Evolutionary conservation across 768 basidiomycete genomes (phyloP).

Genomic region (Rhodotorula diobovata): DNA sequence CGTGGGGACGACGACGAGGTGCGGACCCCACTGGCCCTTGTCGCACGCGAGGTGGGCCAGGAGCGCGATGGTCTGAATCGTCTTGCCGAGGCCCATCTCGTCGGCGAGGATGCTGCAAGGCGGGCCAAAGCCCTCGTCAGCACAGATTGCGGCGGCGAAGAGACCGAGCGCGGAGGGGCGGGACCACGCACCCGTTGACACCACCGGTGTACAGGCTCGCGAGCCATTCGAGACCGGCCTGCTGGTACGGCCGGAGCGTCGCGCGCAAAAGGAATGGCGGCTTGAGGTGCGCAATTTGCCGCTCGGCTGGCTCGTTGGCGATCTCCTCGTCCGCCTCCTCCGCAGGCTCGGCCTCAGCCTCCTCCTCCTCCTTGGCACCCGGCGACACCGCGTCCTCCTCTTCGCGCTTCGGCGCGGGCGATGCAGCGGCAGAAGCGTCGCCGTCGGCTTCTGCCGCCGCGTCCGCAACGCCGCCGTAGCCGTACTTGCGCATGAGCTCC

Average conservation of each 20-base stretch:
- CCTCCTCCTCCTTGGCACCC: constrained; percentile 2
- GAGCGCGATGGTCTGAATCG: constrained; percentile 91
- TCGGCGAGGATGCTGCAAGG: constrained; percentile 22
- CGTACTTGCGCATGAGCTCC: constrained; percentile 39
- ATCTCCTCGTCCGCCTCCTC: constrained; percentile 24
- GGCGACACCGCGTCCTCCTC: background rate
- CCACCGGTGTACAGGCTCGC: constrained; percentile 50
- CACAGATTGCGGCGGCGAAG: background rate
- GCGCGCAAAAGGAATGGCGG: constrained; percentile 52
- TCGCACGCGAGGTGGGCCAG: constrained; percentile 77
- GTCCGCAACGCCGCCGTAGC: constrained; percentile 10
- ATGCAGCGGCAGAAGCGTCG: background rate
- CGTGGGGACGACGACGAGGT: constrained; percentile 86
- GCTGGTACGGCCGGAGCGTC: constrained; percentile 51
- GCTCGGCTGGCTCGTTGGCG: constrained; percentile 31
- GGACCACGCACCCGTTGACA: constrained; percentile 47
- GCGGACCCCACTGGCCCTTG: constrained; percentile 63
- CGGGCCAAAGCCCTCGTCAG: no score
- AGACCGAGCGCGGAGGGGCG: background rate
- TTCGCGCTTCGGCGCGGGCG: background rate
- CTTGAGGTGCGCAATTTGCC: constrained; percentile 36
- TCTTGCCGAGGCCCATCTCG: constrained; percentile 54
- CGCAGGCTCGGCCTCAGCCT: constrained; percentile 8
- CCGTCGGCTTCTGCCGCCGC: background rate
- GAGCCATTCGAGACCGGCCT: constrained; percentile 53